Evolutionary conservation across 345 rosid species (phyloP).

Genomic region (Lenwebbia sp.): DNA sequence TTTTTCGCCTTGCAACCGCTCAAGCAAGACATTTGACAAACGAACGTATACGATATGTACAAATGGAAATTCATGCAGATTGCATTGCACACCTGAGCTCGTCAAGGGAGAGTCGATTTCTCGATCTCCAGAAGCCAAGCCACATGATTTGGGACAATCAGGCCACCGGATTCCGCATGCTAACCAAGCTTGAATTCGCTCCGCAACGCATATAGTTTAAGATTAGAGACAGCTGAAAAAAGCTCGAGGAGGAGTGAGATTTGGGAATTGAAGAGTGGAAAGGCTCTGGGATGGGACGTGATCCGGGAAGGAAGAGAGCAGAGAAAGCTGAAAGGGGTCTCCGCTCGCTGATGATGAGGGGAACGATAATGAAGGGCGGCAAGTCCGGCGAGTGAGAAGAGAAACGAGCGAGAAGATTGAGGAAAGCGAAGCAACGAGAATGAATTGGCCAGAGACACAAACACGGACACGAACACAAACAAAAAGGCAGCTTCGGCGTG

Average conservation of each 20-base stretch:
- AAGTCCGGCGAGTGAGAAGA: neutral
- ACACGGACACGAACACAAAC: neutral
- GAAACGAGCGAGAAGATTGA: neutral
- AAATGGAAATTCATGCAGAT: neutral
- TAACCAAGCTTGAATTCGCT: neutral
- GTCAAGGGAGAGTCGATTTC: slow-evolving; percentile 88
- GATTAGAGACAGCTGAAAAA: neutral
- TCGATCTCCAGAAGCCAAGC: slow-evolving; percentile 78
- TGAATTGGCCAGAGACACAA: neutral
- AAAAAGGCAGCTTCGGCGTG: neutral
- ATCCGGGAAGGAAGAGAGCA: neutral
- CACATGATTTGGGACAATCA: slow-evolving; percentile 56
- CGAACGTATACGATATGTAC: neutral
- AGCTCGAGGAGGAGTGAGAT: neutral
- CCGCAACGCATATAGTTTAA: neutral
- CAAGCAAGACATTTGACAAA: neutral
- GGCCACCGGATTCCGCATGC: slow-evolving; percentile 10
- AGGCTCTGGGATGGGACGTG: neutral
- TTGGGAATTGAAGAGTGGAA: neutral
- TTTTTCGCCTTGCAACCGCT: neutral
- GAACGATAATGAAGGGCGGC: neutral
- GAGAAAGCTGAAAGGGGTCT: neutral
- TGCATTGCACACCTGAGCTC: slow-evolving; percentile 71
- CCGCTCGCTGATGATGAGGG: neutral
- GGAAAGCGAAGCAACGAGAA: neutral